Evolutionary conservation across 768 basidiomycete genomes (phyloP), one percentile per base, ranked within the genome.

Genomic region (Pleurotus giganteus): DNA sequence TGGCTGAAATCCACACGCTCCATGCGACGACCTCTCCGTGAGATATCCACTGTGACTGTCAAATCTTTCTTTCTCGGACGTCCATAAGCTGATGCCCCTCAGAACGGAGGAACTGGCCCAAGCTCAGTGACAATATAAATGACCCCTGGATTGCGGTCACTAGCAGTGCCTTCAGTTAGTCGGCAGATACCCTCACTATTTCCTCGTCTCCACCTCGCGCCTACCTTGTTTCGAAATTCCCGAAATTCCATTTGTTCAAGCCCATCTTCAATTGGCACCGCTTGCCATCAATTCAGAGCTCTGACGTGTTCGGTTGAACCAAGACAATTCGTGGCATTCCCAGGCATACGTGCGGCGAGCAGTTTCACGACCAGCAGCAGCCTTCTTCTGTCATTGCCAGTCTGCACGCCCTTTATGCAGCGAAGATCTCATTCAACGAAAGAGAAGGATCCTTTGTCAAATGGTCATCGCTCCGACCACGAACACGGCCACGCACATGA

Each of bases 401-500:
- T 41, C 19, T 26, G 28, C 44, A 31, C 23, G 44, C 26, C 29
- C 54, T 27, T 13, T 28, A 55, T 45, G 54, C 32, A 34, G 28
- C 43, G 54, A 12, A 45, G 54, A 23, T 28, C 39, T 17, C 42
- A 36, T 17, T 46, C 54, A 34, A 46, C 17, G 32, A 55, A 45
- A n/a, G 24, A 39, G 24, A 44, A 44, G 13, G 37, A 43, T 44
- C 6, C 26, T 11, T 28, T 8, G 23, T 50, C 46, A n/a, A 47
- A 47, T 15, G 46, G 46, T 15, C 27, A 47, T 19, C 15, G 27
- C 11, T 7, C 46, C 13, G 31, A 32, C 46, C 46, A 47, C 26
- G 46, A 71, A 19, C 65, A 70, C 55, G 65, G 66, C 41, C 76
- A 80, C 61, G 73, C 75, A 54, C 74, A 80, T 44, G 64, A 75